Percentiles rank a stretch among this genome's conserved stretches.
phyloP scores from a whole-genome alignment of 176 grass and related monocot species.

The Ananas comosus region DNA sequence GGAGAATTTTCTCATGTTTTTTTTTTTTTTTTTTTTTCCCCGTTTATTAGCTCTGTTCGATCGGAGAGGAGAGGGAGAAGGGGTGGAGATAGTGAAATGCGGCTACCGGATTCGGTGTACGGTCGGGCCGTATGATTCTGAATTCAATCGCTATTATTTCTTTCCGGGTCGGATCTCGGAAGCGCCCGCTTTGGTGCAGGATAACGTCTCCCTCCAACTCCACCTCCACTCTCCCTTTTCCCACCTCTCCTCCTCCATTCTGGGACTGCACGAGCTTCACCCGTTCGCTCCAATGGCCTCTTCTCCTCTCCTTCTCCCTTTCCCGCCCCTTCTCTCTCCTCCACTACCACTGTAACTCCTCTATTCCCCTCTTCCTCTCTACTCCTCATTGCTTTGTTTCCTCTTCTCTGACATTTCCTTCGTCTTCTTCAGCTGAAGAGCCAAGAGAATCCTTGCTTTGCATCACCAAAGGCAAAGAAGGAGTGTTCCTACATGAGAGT shows the following conservation, averaged over 20 bases:
- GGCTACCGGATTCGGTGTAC: background rate
- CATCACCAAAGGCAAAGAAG: background rate
- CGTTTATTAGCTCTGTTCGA: no score
- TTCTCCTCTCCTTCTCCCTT: slow-evolving; percentile 15
- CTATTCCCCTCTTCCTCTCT: background rate
- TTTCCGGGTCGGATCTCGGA: background rate
- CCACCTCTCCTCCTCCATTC: background rate
- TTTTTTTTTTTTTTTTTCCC: no score
- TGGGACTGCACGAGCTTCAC: background rate
- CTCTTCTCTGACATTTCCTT: background rate
- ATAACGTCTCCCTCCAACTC: slow-evolving; percentile 1
- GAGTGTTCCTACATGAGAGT: slow-evolving; percentile 13
- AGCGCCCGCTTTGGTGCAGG: background rate
- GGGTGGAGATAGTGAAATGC: background rate
- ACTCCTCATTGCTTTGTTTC: background rate
- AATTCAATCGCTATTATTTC: background rate
- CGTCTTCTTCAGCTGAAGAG: slow-evolving; percentile 15
- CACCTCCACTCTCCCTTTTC: background rate
- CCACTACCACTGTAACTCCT: background rate
- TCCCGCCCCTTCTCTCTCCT: background rate
- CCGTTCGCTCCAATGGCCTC: slow-evolving; percentile 14
- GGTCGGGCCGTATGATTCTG: no score
- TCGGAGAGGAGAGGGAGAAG: background rate
- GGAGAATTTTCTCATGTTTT: background rate
- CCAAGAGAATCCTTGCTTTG: slow-evolving; percentile 11